Evolutionary conservation across 1,284 basidiomycete genomes (phyloP), one percentile per base, ranked within the genome.

Genomic region (Cystobasidium pallidum): DNA sequence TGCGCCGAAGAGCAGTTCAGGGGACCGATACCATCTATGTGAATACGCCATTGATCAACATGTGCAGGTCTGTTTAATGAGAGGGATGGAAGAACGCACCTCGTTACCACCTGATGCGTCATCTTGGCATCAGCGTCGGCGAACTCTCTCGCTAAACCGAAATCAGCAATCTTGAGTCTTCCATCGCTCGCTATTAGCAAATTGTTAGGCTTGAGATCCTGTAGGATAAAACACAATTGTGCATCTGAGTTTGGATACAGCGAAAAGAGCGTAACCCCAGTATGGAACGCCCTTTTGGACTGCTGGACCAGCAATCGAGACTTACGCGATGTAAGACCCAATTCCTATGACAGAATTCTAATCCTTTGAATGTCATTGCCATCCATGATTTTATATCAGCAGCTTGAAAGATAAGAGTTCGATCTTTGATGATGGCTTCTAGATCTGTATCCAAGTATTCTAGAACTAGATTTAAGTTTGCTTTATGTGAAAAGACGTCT

Each of bases 171-270:
- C 82, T 99, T 99, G 75, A 99, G 88, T 71, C 92, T 89, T 0
- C 96, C 96, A 62, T 91, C 86, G 0, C 90, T 88, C 0, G 92
- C 88, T 70, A 99, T 92, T 76, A 99, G 88, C 84, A 99, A 86
- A 83, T 99, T 99, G 83, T 98, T 99, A 2, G 96, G 95, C 81
- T 99, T 99, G 77, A 99, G 82, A 85, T 99, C 96, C 93, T 96
- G 79, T 21, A 51, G n/a, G 30, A 34, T 45, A 7, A 4, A 52
- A 15, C 21, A 21, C 32, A 19, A 28, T 19, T 28, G 21, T 13
- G 24, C n/a, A 15, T 8, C 7, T 58, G 10, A 58, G 30, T 52
- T 63, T 13, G n/a, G n/a, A n/a, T n/a, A n/a, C n/a, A n/a, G n/a
- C n/a, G n/a, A n/a, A n/a, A n/a, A n/a, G n/a, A n/a, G n/a, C n/a